Base-by-base conservation (phyloP, 495 filamentous ascomycete genomes). In the Rhypophila decipiens region DNA sequence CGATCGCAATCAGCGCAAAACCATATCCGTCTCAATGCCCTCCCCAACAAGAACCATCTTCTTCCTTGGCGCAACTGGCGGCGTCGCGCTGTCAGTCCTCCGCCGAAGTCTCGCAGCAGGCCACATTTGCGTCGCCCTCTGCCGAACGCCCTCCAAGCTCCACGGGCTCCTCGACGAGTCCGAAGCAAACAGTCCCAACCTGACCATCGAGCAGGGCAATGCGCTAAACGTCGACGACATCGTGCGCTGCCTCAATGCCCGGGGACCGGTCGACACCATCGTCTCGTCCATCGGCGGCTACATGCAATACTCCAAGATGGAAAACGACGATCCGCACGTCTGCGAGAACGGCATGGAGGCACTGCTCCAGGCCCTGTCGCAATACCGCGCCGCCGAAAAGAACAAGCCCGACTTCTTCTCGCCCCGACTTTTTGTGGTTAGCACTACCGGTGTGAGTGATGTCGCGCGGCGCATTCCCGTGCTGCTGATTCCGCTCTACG, bases 131-230 rank as follows among this genome's bases (percentile, higher is more conserved):
- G 59, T 69, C 42, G 72, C 79, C 17, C 72, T 83, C 5, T 82
- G 70, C 49, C 82, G 85, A 20, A 78, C 70, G 2, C 82, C 85
- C 3, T 51, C 71, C 38, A 87, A 83, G 58, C 82, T 88, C 47
- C 63, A 58, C 46, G 58, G 58, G 20, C 50, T 74, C 20, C 52
- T 77, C 38, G 57, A 64, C 17, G 46, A 58, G 17, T 23, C 55
- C 49, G 27, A 42, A 8, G 29, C 20, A 13, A 40, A 53, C 36
- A 21, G 59, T 39, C 34, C 55, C 29, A 56, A 75, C 44, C 72
- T 84, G 12, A 60, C 55, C 47, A 65, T 80, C 49, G 51, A 76
- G 21, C 33, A 73, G 36, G 80, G 80, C 52, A 72, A 79, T 50
- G 72, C 74, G 9, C 71, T 70, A 48, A 68, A 79, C 59, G 21